Base-by-base conservation (phyloP, 2,329 filamentous ascomycete genomes). In the Trichoderma simmonsii region DNA sequence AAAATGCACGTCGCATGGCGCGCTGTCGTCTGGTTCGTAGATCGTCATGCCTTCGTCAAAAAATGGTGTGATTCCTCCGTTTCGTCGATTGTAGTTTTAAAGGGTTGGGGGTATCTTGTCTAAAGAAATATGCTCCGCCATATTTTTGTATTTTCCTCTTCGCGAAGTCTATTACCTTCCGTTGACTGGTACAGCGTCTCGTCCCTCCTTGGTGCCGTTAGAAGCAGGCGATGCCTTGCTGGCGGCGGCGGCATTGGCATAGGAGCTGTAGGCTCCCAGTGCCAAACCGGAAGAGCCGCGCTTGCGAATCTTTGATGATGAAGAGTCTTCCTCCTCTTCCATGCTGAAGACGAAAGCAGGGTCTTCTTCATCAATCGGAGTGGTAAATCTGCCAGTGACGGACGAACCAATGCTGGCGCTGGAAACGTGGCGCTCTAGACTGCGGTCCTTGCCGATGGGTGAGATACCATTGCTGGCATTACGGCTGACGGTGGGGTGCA, bases 301-400 rank as follows among this genome's bases (percentile, higher is more conserved):
- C 80, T 88, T 88, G 66, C 85, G 81, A 11, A 83, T 82, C 56
- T 83, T 81, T 70, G 82, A 80, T 21, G 80, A 80, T 48, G 85
- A 82, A 26, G 85, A 81, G 36, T 89, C 88, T 26, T 88, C 87
- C 30, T 88, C 87, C 70, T 89, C 88, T 75, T 91, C 89, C 89
- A 91, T 91, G 77, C 83, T 88, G 78, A 91, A 91, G 15, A 91
- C 87, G 74, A 91, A 90, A 30, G 88, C 86, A 4, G 87, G 84
- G 70, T 91, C 88, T 75, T 91, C 89, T 77, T 91, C 89, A 72
- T 90, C 89, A 73, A 91, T 91, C 3, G 89, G 89, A 1, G 88
- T 90, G 2, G 89, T 89, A 77, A 90, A 90, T 18, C 89, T 83
- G 24, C 87, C 87, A 51, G 85, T 87, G 51, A 82, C 81, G 24